Conservation (phyloP, 2,329 filamentous ascomycete species). For the Arachnomyces sp. region DNA sequence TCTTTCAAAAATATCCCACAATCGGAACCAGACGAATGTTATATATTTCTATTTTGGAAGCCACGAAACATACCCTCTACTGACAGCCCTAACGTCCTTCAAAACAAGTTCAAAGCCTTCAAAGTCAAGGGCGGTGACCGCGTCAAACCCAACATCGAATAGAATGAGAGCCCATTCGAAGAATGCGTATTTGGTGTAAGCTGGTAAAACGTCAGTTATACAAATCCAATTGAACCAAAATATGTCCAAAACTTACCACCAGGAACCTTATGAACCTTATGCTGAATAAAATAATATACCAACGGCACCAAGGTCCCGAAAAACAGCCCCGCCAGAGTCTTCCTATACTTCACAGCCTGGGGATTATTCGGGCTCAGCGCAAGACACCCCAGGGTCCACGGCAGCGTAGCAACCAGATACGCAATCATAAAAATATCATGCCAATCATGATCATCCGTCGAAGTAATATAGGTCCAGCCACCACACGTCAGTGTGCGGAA, state of each 20-base stretch:
- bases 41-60: slow-evolving; percentile 75
- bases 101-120: slow-evolving; percentile 77
- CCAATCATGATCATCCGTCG: slow-evolving; percentile 96
- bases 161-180: slow-evolving; percentile 96
- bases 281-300: slow-evolving; percentile 96
- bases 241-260: slow-evolving; percentile 58
- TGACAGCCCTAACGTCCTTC: slow-evolving; percentile 78
- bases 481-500: slow-evolving; percentile 90
- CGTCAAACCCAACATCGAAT: slow-evolving; percentile 93
- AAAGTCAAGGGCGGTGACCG: slow-evolving; percentile 89
- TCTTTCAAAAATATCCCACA: slow-evolving; percentile 29
- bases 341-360: slow-evolving; percentile 77
- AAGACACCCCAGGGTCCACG: slow-evolving; percentile 89
- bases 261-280: slow-evolving; percentile 89
- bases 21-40: slow-evolving; percentile 36
- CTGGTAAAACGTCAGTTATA: slow-evolving; percentile 39
- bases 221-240: slow-evolving; percentile 12
- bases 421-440: slow-evolving; percentile 99
- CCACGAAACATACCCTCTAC: slow-evolving; percentile 97
- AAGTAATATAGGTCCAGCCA: slow-evolving; percentile 97
- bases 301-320: slow-evolving; percentile 85
- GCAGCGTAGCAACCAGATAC: slow-evolving; percentile 85
- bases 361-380: slow-evolving; percentile 78
- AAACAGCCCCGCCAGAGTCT: slow-evolving; percentile 72
- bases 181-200: slow-evolving; percentile 94